phyloP scores from a whole-genome alignment of 352 stramenopile genomes.

The Pythium sp. region DNA sequence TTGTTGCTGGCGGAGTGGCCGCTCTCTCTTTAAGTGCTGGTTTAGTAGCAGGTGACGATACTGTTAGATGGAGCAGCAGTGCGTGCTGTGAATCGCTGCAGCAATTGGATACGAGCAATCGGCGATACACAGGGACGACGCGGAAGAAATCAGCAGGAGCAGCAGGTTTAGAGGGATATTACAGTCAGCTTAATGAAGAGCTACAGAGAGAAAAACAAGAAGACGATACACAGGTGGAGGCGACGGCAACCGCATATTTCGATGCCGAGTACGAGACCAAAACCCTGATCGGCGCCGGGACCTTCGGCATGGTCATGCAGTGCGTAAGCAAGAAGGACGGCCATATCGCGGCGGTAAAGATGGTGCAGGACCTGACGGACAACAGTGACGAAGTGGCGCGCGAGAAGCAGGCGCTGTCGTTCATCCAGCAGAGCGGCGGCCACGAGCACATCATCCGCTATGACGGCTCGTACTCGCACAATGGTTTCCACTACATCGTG shows the following conservation, averaged over 20 bases:
- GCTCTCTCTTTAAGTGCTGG: background rate
- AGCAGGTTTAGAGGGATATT: background rate
- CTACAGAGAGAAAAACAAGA: background rate
- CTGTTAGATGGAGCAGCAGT: background rate
- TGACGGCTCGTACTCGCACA: slow-evolving; percentile 61
- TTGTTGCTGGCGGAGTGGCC: background rate
- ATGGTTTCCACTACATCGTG: slow-evolving; percentile 84
- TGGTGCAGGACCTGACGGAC: slow-evolving; percentile 60
- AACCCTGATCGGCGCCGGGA: slow-evolving; percentile 57
- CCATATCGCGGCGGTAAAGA: slow-evolving; percentile 69
- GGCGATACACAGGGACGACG: slow-evolving; percentile 17
- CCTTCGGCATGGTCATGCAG: slow-evolving; percentile 85
- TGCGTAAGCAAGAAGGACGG: slow-evolving; percentile 67
- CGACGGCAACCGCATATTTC: slow-evolving; percentile 32
- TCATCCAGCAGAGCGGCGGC: slow-evolving; percentile 51
- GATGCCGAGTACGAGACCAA: slow-evolving; percentile 66
- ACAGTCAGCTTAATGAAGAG: background rate
- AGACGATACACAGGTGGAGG: background rate
- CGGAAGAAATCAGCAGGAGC: slow-evolving; percentile 9
- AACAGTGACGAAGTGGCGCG: slow-evolving; percentile 55
- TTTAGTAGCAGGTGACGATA: background rate
- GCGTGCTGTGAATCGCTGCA: slow-evolving; percentile 11
- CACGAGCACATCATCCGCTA: slow-evolving; percentile 66
- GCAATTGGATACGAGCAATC: slow-evolving; percentile 2
- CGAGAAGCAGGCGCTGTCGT: slow-evolving; percentile 53